These are phyloP conservation scores for Aspergillus thermomutatus DNA, from an alignment of 2,329 filamentous ascomycete genomes.

Conservation along the genomic window DNA sequence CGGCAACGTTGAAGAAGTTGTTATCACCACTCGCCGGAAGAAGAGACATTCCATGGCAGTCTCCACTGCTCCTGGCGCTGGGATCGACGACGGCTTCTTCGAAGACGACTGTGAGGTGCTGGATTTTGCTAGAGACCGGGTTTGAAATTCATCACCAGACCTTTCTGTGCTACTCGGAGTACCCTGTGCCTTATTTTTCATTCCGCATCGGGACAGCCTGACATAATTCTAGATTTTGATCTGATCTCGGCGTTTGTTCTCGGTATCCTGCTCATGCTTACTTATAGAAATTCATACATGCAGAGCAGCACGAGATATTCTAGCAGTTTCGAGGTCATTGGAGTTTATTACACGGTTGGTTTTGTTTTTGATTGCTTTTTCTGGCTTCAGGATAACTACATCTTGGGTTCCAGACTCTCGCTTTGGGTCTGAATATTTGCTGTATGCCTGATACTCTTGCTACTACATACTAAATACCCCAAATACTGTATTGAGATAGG, in stretches of 20 bases:
- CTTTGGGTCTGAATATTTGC: conserved; percentile 1
- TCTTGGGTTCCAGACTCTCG: background rate
- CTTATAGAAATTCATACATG: background rate
- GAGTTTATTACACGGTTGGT: background rate
- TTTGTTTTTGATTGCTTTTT: background rate
- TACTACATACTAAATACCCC: conserved; percentile 16
- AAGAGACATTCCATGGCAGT: conserved; percentile 43
- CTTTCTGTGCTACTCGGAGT: background rate
- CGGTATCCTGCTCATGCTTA: background rate
- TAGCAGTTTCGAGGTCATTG: background rate
- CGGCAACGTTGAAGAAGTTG: conserved; percentile 69
- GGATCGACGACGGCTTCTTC: conserved; percentile 70
- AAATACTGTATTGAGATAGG: conserved; percentile 4
- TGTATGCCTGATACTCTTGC: background rate
- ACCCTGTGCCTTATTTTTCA: background rate
- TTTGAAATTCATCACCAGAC: conserved; percentile 29
- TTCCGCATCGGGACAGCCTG: background rate
- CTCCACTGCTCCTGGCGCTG: conserved; percentile 40
- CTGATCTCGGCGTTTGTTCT: background rate
- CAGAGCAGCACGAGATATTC: background rate
- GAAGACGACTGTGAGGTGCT: conserved; percentile 91
- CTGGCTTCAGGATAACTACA: background rate
- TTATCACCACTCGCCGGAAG: conserved; percentile 74
- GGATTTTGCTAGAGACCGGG: conserved; percentile 69
- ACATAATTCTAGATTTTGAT: background rate